Percentiles rank a stretch among this genome's conserved stretches.
Evolutionary conservation across 2,329 filamentous ascomycete species (phyloP).

Genomic region (Apiospora arundinis): DNA sequence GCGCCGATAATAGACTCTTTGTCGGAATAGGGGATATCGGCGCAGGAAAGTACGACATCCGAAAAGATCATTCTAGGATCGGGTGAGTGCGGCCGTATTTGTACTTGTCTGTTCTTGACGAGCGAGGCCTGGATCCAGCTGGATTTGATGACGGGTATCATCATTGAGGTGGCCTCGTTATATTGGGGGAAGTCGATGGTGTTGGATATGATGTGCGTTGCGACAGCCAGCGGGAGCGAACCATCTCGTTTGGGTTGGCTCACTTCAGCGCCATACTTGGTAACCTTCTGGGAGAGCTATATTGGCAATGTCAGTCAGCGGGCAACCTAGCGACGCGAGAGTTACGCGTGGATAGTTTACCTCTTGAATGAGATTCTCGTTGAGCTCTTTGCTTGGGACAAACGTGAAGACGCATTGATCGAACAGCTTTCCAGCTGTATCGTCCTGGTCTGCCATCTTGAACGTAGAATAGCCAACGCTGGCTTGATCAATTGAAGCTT

Average conservation of each 20-base stretch:
- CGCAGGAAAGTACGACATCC: slow-evolving; percentile 81
- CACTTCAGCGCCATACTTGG: slow-evolving; percentile 58
- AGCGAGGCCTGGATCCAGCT: slow-evolving; percentile 80
- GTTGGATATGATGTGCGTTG: slow-evolving; percentile 67
- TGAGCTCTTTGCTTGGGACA: slow-evolving; percentile 35
- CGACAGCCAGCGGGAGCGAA: slow-evolving; percentile 52
- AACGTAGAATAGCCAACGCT: not conserved
- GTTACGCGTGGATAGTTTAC: slow-evolving; percentile 29
- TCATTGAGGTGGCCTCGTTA: slow-evolving; percentile 71
- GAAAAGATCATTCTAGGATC: slow-evolving; percentile 92
- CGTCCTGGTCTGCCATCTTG: slow-evolving; percentile 37
- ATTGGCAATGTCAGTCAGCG: not conserved
- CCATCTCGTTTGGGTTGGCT: slow-evolving; percentile 55
- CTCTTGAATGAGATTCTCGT: slow-evolving; percentile 33
- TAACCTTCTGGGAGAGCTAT: slow-evolving; percentile 51
- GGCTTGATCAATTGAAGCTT: not conserved
- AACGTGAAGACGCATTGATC: slow-evolving; percentile 38
- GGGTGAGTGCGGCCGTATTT: slow-evolving; percentile 84
- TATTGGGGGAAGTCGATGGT: slow-evolving; percentile 95
- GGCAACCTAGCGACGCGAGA: not conserved
- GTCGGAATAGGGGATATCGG: slow-evolving; percentile 83
- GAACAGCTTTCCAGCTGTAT: slow-evolving; percentile 33
- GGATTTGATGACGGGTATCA: slow-evolving; percentile 85
- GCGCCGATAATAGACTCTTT: slow-evolving; percentile 92
- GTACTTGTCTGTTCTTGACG: slow-evolving; percentile 71